Conservation (phyloP, 257 asterid species). For the Solanum chmielewskii region DNA sequence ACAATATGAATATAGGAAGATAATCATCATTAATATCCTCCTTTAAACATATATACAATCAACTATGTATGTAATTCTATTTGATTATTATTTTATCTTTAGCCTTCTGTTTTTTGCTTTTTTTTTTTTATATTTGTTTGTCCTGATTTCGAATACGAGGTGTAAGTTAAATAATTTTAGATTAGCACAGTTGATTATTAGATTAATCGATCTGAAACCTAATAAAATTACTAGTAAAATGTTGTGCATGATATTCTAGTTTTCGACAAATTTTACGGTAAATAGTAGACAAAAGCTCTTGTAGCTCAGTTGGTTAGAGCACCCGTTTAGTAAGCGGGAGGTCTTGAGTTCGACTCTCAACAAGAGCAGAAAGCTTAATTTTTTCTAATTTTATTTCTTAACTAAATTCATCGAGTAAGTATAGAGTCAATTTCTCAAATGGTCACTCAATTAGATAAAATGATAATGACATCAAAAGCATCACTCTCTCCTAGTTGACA, state of each 20-base stretch:
- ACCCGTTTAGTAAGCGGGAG: conserved; percentile 99
- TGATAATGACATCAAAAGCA: too few species aligned
- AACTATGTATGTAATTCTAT: not conserved
- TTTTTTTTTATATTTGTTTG: not conserved
- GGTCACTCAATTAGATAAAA: too few species aligned
- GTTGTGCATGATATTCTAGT: not conserved
- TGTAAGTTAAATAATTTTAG: not conserved
- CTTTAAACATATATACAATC: too few species aligned
- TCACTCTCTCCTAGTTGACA: too few species aligned
- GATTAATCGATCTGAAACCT: not conserved
- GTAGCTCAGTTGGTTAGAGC: conserved; percentile 98
- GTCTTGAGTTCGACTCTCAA: conserved; percentile 94
- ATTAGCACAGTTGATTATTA: not conserved
- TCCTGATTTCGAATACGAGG: not conserved
- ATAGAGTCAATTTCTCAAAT: too few species aligned
- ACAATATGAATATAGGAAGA: not conserved
- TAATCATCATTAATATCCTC: not conserved
- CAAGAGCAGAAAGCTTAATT: conserved; percentile 4
- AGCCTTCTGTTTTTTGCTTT: accelerated
- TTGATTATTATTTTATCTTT: not conserved
- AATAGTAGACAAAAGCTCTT: not conserved
- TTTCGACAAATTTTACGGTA: accelerated
- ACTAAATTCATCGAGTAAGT: too few species aligned
- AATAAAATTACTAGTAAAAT: not conserved
- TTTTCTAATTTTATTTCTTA: too few species aligned